Evolutionary conservation across 164 flowering plant species (phyloP), one percentile per base, ranked within the genome.

Genomic region (Tetracentron sinense): DNA sequence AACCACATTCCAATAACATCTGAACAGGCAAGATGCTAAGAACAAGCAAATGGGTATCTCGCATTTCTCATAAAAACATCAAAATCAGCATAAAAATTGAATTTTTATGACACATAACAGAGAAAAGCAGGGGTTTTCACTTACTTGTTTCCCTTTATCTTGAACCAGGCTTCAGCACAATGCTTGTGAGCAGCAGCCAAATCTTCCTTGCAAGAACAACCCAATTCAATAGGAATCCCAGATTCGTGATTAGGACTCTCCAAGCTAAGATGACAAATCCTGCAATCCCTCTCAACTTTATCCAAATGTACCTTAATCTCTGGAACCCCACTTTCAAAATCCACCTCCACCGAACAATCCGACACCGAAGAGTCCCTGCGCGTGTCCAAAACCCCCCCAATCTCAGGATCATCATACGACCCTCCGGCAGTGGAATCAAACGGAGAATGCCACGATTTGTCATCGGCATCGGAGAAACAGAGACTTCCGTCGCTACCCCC

Each of bases 121-220:
- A 21, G 25, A 47, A 57, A 30, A 28, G 44, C 17, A 29, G 61
- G 61, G 28, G 44, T 63, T 17, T 22, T 23, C 0, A 77, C 92
- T 81, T 64, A 92, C 98, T 85, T 92, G 75, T 89, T 88, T 27
- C 98, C 98, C 68, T 69, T 89, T 51, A 92, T 88, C 67, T 85
- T 92, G 86, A 92, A 92, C 98, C 98, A 92, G 38, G 88, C 78
- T 66, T 92, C 98, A 5, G 98, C 98, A 69, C 98, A 92, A 21
- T 85, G 79, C 58, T 76, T 86, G 64, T 92, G 98, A 3, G 92
- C 95, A 66, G 88, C 89, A 74, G 88, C 87, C 71, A 85, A 71
- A 77, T 83, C 90, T 29, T 77, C 86, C 61, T 83, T 83, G 66
- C 90, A 85, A 30, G 81, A 79, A 67, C 90, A 85, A 14, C 90